phyloP scores from a whole-genome alignment of 2,329 filamentous ascomycete genomes.

The Byssoonygena ceratinophila region DNA sequence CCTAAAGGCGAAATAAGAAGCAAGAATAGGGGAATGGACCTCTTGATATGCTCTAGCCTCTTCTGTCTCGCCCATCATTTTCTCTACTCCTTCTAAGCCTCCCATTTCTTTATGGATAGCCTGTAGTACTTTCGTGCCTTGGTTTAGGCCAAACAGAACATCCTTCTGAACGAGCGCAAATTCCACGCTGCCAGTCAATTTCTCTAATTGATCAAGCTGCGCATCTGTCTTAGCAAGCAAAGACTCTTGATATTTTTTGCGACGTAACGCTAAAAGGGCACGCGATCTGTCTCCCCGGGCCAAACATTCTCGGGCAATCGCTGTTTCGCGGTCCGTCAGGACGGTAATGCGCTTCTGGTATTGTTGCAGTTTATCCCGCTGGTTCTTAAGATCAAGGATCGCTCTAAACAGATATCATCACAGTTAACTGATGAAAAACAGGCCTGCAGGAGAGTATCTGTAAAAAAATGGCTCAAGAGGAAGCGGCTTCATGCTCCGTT shows the following conservation, averaged over 20 bases:
- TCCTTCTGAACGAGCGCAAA: conserved; percentile 97
- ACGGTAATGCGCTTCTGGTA: conserved; percentile 85
- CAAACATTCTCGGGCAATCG: conserved; percentile 73
- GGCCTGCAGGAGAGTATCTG: background rate
- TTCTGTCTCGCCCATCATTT: conserved; percentile 82
- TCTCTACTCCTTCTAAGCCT: conserved; percentile 84
- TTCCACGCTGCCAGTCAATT: conserved; percentile 78
- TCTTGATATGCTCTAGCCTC: conserved; percentile 87
- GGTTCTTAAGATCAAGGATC: conserved; percentile 93
- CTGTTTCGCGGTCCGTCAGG: conserved; percentile 77
- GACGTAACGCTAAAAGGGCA: conserved; percentile 75
- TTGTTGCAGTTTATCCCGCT: conserved; percentile 92
- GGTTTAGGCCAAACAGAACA: conserved; percentile 80
- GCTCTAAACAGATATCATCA: conserved; percentile 48
- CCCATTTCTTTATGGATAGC: conserved; percentile 96
- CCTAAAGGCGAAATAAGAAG: background rate
- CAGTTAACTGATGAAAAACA: background rate
- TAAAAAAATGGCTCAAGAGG: background rate
- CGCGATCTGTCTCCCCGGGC: conserved; percentile 66
- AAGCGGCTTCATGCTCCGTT: background rate
- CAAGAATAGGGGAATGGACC: conserved; percentile 40
- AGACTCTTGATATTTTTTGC: conserved; percentile 95
- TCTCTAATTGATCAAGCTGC: conserved; percentile 87
- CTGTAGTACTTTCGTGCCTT: conserved; percentile 78
- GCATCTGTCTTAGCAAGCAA: conserved; percentile 80